Evolutionary conservation across 2,329 filamentous ascomycete genomes (phyloP), one percentile per base, ranked within the genome.

Genomic region (Rutstroemia sp.): DNA sequence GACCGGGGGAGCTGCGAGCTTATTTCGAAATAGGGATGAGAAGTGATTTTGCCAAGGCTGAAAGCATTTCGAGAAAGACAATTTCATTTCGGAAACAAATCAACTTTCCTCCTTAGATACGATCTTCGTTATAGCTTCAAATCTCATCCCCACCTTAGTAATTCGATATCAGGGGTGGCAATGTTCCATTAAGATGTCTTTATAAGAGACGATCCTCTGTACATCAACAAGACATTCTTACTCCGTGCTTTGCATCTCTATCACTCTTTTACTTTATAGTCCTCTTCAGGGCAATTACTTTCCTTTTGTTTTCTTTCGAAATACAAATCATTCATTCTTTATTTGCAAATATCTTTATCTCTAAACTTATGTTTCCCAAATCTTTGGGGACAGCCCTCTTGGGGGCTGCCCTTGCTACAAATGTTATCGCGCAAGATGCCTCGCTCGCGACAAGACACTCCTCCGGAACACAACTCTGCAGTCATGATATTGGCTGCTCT

Each of bases 341-440:
- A 42, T 21, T 45, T 52, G 21, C 45, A 45, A 52, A 46, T 52
- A 37, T 37, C 8, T 27, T 25, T 51, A 44, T 44, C 21, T 19
- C 21, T 21, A 18, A 19, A 27, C 8, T 55, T 23, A 55, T 56
- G 54, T 52, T 56, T 51, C 37, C 48, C 9, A 52, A 38, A 23
- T 45, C 48, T 56, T 49, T 56, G 1, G 39, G 54, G 54, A 56
- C 54, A 19, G 54, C 41, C 54, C 39, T 56, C n/a, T 9, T 52
- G 9, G 54, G 48, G 27, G 54, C 54, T 34, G 48, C 52, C 49
- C 48, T 56, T 5, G 54, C 54, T 45, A 52, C 54, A 39, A 52
- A 39, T 6, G 54, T 52, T 21, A 38, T 30, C 25, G 54, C 54
- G 23, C 9, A 10, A 21, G 9, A 18, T 10, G 16, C 39, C n/a